Base-by-base conservation (phyloP, 805 yeast species). In the Isabelozyma gotoi region DNA sequence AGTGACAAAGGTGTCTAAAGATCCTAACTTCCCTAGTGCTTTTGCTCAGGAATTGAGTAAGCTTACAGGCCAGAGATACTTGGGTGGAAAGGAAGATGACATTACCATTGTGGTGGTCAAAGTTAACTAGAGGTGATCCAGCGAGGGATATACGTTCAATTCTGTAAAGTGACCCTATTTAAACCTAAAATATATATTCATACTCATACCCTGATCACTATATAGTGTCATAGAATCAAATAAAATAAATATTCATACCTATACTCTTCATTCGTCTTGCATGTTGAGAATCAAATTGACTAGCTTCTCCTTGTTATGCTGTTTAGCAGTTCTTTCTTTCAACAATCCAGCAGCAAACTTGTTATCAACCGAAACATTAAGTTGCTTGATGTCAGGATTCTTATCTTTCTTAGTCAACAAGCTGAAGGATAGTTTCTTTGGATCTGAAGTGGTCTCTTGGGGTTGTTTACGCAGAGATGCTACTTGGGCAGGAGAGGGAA, bases 61-160 rank as follows among this genome's bases (percentile, higher is more conserved):
- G 51, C 60, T 84, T 40, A 79, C 88, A 1, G 85, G 85, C 3
- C 85, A 82, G 56, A 70, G 74, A 35, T 86, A 87, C 57, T 72
- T 81, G 45, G 98, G 99, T 27, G 99, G 99, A 11, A 92, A 92
- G 67, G 95, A 90, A 37, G 99, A 92, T 66, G 99, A 92, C 64
- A 85, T 94, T 32, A 89, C 98, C 1, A 80, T 85, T 14, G 85
- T 91, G 1, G 74, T 88, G 56, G 82, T 89, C 36, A 77, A 80
- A 56, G 89, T 87, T 24, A 70, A 56, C 36, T 59, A 51, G 44
- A 19, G n/a, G 29, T 21, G 11, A 21, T 21, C 7, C 5, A 11
- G 7, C 15, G 18, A 11, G 7, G 34, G 15, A 32, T 32, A 32
- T 21, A 21, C 11, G n/a, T n/a, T n/a, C n/a, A n/a, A n/a, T n/a